These are phyloP conservation scores for Xenoacremonium recifei DNA, from an alignment of 2,329 filamentous ascomycete genomes.

Conservation along the genomic window DNA sequence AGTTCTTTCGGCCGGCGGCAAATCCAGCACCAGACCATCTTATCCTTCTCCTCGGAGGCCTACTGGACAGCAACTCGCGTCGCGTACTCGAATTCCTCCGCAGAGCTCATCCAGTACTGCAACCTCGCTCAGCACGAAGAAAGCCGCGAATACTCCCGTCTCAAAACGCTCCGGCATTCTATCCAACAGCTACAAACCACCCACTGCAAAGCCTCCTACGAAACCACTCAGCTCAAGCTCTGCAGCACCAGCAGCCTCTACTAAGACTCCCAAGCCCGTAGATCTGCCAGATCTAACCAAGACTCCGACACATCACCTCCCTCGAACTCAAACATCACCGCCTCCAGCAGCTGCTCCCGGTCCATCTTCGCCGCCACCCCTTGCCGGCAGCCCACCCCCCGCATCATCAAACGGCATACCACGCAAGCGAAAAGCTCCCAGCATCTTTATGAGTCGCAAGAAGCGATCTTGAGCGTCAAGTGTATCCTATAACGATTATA, in stretches of 20 bases:
- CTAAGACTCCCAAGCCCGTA: slow-evolving; percentile 7
- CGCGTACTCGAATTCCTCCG: slow-evolving; percentile 8
- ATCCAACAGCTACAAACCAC: slow-evolving; percentile 25
- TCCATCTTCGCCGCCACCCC: slow-evolving; percentile 21
- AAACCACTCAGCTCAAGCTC: not conserved
- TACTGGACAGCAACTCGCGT: slow-evolving; percentile 7
- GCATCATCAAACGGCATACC: slow-evolving; percentile 7
- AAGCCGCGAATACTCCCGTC: not conserved
- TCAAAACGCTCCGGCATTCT: slow-evolving; percentile 23
- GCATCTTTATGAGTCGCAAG: slow-evolving; percentile 50
- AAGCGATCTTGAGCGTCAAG: too few relatives aligned
- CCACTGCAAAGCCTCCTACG: slow-evolving; percentile 14
- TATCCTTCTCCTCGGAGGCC: slow-evolving; percentile 9
- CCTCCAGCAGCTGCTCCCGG: slow-evolving; percentile 14
- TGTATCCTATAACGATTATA: too few relatives aligned
- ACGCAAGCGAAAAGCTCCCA: slow-evolving; percentile 45
- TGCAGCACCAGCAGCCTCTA: slow-evolving; percentile 6
- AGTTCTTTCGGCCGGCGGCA: not conserved
- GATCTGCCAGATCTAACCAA: slow-evolving; percentile 9
- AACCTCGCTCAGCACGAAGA: not conserved
- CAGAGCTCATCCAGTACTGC: slow-evolving; percentile 8
- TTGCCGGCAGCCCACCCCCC: slow-evolving; percentile 6
- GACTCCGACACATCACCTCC: slow-evolving; percentile 13
- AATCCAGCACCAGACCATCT: not conserved
- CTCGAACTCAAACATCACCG: slow-evolving; percentile 17